Conservation (phyloP, 306 rosid species). For the Elaeagnus macrophylla region DNA sequence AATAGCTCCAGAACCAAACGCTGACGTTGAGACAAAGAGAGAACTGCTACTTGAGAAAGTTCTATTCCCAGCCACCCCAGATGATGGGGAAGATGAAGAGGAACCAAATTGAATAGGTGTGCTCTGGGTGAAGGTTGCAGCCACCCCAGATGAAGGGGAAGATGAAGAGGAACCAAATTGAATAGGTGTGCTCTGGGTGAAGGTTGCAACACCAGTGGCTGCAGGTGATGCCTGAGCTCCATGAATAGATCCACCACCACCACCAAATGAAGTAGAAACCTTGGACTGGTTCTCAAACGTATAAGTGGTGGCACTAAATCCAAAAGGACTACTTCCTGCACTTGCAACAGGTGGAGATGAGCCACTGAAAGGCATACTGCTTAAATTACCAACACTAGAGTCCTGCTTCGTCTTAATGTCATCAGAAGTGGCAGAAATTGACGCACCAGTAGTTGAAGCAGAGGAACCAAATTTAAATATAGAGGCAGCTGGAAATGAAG, state of each 20-base stretch:
- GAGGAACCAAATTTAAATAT: no score
- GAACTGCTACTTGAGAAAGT: constrained; percentile 51
- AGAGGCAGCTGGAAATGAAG: no score
- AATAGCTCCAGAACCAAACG: constrained; percentile 31
- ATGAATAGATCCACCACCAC: constrained; percentile 25
- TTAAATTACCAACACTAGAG: constrained; percentile 27
- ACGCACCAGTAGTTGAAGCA: no score
- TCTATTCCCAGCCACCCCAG: constrained; percentile 38
- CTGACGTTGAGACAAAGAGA: constrained; percentile 39
- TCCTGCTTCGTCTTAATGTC: constrained; percentile 40
- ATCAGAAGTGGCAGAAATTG: not conserved
- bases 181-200: constrained; percentile 39
- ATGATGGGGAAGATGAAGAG: constrained; percentile 36
- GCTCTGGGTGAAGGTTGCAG: constrained; percentile 41
- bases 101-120: constrained; percentile 43
- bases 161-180: constrained; percentile 48
- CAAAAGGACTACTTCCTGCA: constrained; percentile 36
- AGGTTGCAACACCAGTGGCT: constrained; percentile 36
- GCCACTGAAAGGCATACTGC: constrained; percentile 29
- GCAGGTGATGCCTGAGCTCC: constrained; percentile 31
- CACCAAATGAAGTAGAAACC: constrained; percentile 16
- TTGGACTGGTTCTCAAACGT: constrained; percentile 35
- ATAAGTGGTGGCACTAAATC: constrained; percentile 45
- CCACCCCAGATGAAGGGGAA: constrained; percentile 35
- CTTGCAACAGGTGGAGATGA: constrained; percentile 33